Conservation (phyloP, 2,329 filamentous ascomycete species). For the Trichoderma arundinaceum region DNA sequence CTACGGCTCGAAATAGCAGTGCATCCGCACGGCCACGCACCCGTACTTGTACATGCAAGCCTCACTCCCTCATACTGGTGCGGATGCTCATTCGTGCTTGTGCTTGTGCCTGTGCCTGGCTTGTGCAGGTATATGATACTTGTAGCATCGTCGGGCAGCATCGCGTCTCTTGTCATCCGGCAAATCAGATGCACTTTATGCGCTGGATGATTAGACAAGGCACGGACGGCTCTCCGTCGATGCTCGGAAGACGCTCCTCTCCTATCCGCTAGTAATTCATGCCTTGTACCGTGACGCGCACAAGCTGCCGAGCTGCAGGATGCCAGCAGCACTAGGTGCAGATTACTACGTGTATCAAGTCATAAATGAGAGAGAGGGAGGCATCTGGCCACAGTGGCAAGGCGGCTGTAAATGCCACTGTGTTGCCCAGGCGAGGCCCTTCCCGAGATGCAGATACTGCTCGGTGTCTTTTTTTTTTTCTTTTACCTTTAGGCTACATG, state of each 20-base stretch:
- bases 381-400: neutral
- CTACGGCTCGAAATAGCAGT: neutral
- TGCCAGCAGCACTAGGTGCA: constrained; percentile 4
- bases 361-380: neutral
- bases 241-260: too few species aligned
- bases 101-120: too few species aligned
- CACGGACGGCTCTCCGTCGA: neutral
- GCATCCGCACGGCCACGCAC: neutral
- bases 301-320: constrained; percentile 21
- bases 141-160: too few species aligned
- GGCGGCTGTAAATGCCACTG: neutral
- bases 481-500: neutral
- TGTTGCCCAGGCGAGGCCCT: neutral
- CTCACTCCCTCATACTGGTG: too few species aligned
- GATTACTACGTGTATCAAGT: neutral
- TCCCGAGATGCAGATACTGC: neutral
- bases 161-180: neutral
- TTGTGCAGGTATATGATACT: too few species aligned
- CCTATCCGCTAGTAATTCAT: too few species aligned
- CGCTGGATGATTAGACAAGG: neutral
- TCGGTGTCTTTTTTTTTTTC: too few species aligned
- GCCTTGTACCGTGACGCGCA: constrained; percentile 1
- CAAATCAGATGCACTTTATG: too few species aligned
- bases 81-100: too few species aligned
- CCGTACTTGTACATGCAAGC: neutral